These are phyloP conservation scores for Wickerhamiella azyma DNA, from an alignment of 805 yeast genomes.

Conservation along the genomic window DNA sequence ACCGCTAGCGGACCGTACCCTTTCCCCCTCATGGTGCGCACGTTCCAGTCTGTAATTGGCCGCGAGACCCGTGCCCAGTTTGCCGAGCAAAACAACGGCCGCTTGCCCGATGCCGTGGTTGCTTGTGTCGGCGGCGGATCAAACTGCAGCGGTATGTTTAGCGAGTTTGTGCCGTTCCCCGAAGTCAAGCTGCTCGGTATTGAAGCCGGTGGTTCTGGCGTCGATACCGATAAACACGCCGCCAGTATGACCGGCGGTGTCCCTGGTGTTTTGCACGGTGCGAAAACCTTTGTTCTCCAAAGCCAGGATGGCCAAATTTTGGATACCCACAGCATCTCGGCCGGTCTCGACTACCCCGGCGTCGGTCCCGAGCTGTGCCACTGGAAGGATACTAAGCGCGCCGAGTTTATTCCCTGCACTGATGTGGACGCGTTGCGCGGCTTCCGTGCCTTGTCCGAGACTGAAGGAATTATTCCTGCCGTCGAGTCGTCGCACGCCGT, in stretches of 20 bases:
- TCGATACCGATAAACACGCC: slow-evolving; percentile 77
- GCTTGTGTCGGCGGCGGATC: slow-evolving; percentile 99
- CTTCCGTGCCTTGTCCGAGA: slow-evolving; percentile 72
- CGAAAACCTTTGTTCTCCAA: slow-evolving; percentile 84
- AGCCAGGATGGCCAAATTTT: slow-evolving; percentile 88
- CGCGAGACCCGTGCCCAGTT: slow-evolving; percentile 88
- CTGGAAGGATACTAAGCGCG: slow-evolving; percentile 93
- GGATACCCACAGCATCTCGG: slow-evolving; percentile 96
- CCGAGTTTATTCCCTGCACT: slow-evolving; percentile 78
- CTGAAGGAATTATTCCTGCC: slow-evolving; percentile 98
- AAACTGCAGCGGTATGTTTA: slow-evolving; percentile 89
- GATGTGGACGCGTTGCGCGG: slow-evolving; percentile 93
- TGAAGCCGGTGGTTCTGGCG: slow-evolving; percentile 98
- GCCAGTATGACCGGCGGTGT: slow-evolving; percentile 92
- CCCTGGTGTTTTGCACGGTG: slow-evolving; percentile 98
- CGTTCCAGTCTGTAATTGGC: slow-evolving; percentile 96
- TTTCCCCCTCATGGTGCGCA: slow-evolving; percentile 92
- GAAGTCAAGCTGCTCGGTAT: slow-evolving; percentile 78
- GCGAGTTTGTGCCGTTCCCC: slow-evolving; percentile 75
- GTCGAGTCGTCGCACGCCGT: slow-evolving; percentile 95
- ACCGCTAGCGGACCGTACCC: slow-evolving; percentile 99
- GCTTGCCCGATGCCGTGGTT: slow-evolving; percentile 82
- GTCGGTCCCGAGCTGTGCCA: slow-evolving; percentile 96
- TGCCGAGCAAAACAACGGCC: slow-evolving; percentile 47
- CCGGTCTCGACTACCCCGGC: slow-evolving; percentile 98